A percentile compares a stretch with the other conserved stretches of the same genome.
Evolutionary conservation across 768 basidiomycete genomes (phyloP).

Genomic region (Agrocybe praecox): DNA sequence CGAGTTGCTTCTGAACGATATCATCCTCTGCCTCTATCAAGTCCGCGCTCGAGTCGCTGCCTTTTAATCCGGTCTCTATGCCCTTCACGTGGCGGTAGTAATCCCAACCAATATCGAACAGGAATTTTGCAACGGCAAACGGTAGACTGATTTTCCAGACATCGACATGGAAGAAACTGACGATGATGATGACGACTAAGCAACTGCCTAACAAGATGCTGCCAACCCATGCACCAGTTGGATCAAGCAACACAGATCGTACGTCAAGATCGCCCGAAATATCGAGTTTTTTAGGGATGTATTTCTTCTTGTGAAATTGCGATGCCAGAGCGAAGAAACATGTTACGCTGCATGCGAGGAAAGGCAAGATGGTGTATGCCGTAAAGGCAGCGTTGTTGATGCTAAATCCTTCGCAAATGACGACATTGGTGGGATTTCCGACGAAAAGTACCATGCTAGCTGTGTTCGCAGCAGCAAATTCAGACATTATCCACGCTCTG

Average conservation of each 20-base stretch:
- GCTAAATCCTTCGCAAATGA: conserved; percentile 84
- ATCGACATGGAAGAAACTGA: conserved; percentile 75
- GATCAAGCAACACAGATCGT: conserved; percentile 72
- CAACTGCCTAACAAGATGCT: conserved; percentile 64
- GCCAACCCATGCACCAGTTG: conserved; percentile 73
- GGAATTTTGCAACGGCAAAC: conserved; percentile 71
- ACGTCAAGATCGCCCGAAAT: conserved; percentile 43
- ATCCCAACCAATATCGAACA: conserved; percentile 67
- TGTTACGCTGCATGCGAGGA: conserved; percentile 63
- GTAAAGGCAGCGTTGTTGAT: conserved; percentile 81
- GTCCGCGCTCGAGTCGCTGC: conserved; percentile 22
- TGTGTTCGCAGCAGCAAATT: conserved; percentile 81
- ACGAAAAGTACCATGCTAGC: conserved; percentile 77
- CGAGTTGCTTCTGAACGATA: conserved; percentile 14
- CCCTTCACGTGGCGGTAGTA: conserved; percentile 41
- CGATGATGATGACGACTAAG: conserved; percentile 73
- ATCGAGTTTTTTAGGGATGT: conserved; percentile 52
- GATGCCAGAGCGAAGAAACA: conserved; percentile 58
- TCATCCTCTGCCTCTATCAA: conserved; percentile 8
- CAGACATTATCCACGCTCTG: conserved; percentile 69
- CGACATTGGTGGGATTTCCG: conserved; percentile 93
- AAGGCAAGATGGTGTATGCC: conserved; percentile 82
- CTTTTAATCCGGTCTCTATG: conserved; percentile 17
- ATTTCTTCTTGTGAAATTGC: conserved; percentile 59
- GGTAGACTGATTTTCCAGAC: conserved; percentile 88